Evolutionary conservation across 1,139 yeast genomes (phyloP), one percentile per base, ranked within the genome.

Genomic region (Petasospora rhodanensis): DNA sequence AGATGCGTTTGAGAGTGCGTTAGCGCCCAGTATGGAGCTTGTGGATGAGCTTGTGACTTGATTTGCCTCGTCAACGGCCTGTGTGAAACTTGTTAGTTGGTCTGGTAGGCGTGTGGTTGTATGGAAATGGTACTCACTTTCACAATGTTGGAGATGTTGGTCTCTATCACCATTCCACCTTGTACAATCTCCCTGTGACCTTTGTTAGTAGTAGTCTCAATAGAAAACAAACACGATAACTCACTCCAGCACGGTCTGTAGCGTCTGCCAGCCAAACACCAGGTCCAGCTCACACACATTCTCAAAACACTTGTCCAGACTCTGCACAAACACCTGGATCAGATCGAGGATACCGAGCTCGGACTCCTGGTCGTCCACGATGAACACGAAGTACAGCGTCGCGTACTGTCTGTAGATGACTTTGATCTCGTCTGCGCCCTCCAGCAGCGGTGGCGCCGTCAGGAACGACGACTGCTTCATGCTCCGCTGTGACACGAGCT

Each of bases 101-200:
- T n/a, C n/a, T n/a, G n/a, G n/a, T n/a, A n/a, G n/a, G n/a, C n/a
- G n/a, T n/a, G n/a, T n/a, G n/a, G n/a, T n/a, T n/a, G n/a, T n/a
- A n/a, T n/a, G n/a, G n/a, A n/a, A n/a, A n/a, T n/a, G n/a, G n/a
- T n/a, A 43, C 49, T 34, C 20, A 45, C 52, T 7, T 41, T 45
- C 6, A 89, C 96, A 24, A 91, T 87, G 43, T 84, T 74, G 24
- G 65, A 58, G 18, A 87, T 85, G 49, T 81, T 86, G 1, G 98
- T 89, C 56, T 91, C 98, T 24, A 93, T 85, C n/a, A 91, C 98
- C 94, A 93, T 81, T 0, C 99, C 99, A 18, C 97, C 98, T 55
- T 91, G 98, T 1, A 91, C 82, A 25, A 91, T 83, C 51, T 93
- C 97, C 26, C 51, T 47, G 19, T 15, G 18, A 5, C 11, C 22